Base-by-base conservation (phyloP, 306 rosid species). In the Cucurbita maxima region DNA sequence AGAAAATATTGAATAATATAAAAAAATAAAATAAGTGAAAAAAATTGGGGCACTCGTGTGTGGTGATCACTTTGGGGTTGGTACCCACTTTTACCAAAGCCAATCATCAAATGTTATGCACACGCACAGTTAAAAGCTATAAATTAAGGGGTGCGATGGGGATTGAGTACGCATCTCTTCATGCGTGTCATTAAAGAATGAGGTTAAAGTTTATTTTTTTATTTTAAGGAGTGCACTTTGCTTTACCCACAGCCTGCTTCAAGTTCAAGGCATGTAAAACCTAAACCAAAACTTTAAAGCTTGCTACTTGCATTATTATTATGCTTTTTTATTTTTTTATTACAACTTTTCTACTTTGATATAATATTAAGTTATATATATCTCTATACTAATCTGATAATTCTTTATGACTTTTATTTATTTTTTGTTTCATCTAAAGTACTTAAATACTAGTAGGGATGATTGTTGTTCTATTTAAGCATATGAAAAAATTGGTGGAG, bases 171-270 rank as follows among this genome's bases (percentile, higher is more conserved):
- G 50, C 70, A 38, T 62, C 51, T 38, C 50, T 62, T 62, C 70
- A 62, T 62, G 70, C 70, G 50, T 62, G 9, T n/a, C 30, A 62
- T 62, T 36, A 62, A 62, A 40, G 51, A 41, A 36, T 38, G 30
- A 3, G 34, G 11, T 11, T 10, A 30, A 13, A 59, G 22, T 18
- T 55, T 16, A 6, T 30, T 30, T 30, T 30, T 30, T 30, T 30
- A 43, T 54, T 18, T 60, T 2, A 15, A 61, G 1, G 20, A 15
- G 5, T 16, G 22, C 50, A 40, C 14, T 62, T 62, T 62, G 70
- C 70, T 62, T 38, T 62, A 62, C 68, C 37, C 50, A 62, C 48
- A 62, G 30, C 70, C 70, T 62, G 30, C 70, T 62, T 62, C 50
- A 62, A 40, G 15, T 40, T 61, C 47, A 61, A 61, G 69, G 9